Evolutionary conservation across 345 rosid genomes (phyloP), one percentile per base, ranked within the genome.

Genomic region (Salix viminalis): DNA sequence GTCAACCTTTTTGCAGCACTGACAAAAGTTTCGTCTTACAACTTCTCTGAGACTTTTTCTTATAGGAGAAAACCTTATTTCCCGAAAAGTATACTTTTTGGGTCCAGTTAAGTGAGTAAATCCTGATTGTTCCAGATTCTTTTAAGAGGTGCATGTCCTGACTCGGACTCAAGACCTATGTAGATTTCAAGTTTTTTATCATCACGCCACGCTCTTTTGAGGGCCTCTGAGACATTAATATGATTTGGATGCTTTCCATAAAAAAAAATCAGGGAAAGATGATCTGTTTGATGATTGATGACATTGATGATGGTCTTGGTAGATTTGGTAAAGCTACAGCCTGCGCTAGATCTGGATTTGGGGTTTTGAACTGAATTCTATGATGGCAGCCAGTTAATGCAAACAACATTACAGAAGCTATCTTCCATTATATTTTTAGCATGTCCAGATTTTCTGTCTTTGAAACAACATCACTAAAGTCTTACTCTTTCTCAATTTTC

Each of bases 291-390:
- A 91, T 95, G 96, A 88, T 95, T 85, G 91, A 93, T 87, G 97
- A 95, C 76, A 88, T 93, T 76, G 99, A 95, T 88, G 99, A 96
- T 79, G 99, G 99, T 74, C 91, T 91, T 78, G 97, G 99, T 74
- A 89, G 97, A 91, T 95, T 95, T 81, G 97, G 99, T 95, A 82
- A 82, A 87, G 89, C 75, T 74, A 50, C 32, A 41, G n/a, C 37
- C 13, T 21, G 34, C 58, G 46, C 18, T 77, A 28, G 67, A 21
- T 21, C 70, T 70, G 44, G 39, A 71, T n/a, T 30, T 46, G 41
- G 26, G 66, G 58, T 77, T 75, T 74, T 58, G 61, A 46, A 36
- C 26, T 30, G 62, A 44, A 65, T 37, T 56, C 26, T 73, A 10
- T 16, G 34, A 46, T 52, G 26, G 73, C 61, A 36, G 61, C 21